Conservation (phyloP, 208 protist species). For the Acanthamoeba quina region DNA sequence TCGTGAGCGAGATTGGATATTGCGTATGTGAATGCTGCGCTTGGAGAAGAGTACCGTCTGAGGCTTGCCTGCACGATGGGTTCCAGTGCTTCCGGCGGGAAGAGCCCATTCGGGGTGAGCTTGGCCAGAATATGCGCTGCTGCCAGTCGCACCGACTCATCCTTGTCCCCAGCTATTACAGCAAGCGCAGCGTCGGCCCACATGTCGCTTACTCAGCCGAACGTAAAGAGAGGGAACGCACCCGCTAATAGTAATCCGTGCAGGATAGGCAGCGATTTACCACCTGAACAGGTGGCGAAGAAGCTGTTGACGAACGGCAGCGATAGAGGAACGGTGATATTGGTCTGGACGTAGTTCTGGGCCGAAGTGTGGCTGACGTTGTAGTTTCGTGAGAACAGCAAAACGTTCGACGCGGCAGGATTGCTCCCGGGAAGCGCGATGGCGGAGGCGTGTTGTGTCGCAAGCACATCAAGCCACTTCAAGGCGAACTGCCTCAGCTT, state of each 20-base stretch:
- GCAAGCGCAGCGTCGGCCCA: neutral
- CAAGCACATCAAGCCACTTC: neutral
- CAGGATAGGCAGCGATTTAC: neutral
- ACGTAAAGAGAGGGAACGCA: neutral
- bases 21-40: neutral
- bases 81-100: neutral
- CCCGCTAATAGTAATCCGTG: neutral
- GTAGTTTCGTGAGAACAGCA: neutral
- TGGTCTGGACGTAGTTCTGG: neutral
- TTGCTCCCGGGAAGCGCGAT: neutral
- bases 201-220: neutral
- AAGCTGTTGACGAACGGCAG: neutral
- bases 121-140: constrained; percentile 12
- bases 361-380: neutral
- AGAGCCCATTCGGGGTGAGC: neutral
- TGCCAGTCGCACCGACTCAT: neutral
- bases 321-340: neutral
- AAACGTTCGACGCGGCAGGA: neutral
- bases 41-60: neutral
- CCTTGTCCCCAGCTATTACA: neutral
- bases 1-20: neutral
- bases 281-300: neutral
- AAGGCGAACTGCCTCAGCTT: neutral
- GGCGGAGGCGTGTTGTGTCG: neutral
- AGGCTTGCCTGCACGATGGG: constrained; percentile 8